Conservation (phyloP, 164 flowering plant species). For the Nymphaea thermarum region DNA sequence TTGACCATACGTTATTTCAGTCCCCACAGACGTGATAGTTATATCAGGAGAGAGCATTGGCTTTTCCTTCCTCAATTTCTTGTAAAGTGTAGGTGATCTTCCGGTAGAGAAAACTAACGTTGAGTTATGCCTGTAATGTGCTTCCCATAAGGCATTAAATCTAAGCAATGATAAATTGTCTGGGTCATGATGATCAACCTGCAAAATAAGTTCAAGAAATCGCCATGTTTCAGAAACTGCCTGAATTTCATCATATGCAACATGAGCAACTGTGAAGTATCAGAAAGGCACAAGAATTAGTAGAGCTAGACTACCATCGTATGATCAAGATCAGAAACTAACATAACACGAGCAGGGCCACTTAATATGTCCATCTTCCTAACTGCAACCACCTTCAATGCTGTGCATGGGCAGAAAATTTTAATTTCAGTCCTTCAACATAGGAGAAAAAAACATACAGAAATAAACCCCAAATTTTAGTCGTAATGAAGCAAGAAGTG, state of each 20-base stretch:
- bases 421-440: too few relatives aligned
- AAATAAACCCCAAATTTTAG: too few relatives aligned
- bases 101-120: slow-evolving; percentile 94
- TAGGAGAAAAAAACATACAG: too few relatives aligned
- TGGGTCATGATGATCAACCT: slow-evolving; percentile 96
- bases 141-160: slow-evolving; percentile 93
- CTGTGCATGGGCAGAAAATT: too few relatives aligned
- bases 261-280: not conserved
- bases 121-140: slow-evolving; percentile 71
- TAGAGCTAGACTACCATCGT: slow-evolving; percentile 51
- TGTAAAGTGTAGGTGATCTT: slow-evolving; percentile 83
- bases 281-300: not conserved
- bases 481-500: too few relatives aligned
- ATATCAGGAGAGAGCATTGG: slow-evolving; percentile 95
- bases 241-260: too few relatives aligned
- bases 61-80: slow-evolving; percentile 87
- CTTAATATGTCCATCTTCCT: slow-evolving; percentile 54
- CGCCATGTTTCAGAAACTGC: not conserved
- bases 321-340: slow-evolving; percentile 96
- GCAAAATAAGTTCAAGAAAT: slow-evolving; percentile 7
- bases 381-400: too few relatives aligned
- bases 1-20: slow-evolving; percentile 92
- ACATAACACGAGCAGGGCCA: slow-evolving; percentile 67
- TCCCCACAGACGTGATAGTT: slow-evolving; percentile 95
- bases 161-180: slow-evolving; percentile 76